Evolutionary conservation across 805 yeast species (phyloP), one percentile per base, ranked within the genome.

Genomic region (Wickerhamiella dianesei): DNA sequence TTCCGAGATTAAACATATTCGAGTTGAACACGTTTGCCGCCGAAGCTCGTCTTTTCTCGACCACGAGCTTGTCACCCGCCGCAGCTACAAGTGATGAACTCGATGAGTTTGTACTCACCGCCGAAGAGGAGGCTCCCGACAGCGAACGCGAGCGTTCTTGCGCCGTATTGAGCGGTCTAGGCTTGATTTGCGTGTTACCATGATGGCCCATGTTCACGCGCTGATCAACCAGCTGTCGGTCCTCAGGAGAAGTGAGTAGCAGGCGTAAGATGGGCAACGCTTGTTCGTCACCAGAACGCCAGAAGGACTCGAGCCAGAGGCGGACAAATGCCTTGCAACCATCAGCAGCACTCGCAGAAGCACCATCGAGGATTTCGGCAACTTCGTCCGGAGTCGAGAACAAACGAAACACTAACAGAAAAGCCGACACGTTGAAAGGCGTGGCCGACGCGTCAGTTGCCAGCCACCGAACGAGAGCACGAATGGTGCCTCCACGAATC

Each of bases 221-320:
- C 19, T 36, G 17, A 6, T 13, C 21, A 19, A 39, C 14, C 8
- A 19, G 21, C 8, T 39, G 20, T 9, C 6, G 16, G n/a, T 39
- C 41, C 8, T 41, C 44, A 12, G 32, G 12, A 6, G 32, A 6
- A 6, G 32, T 25, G 6, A 48, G 44, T 2, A 53, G 35, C 22
- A 42, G 39, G 21, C 43, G 45, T 21, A 47, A 32, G n/a, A 45
- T 35, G 4, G 35, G 36, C 41, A 87, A 64, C 37, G 79, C 66
- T 21, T 62, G 64, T 50, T 73, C 74, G 60, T 87, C 95, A 17
- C 57, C 58, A 40, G 72, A 75, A 52, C 79, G 76, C 96, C 96
- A 89, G 60, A 82, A 87, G 44, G 92, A 80, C 62, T 86, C 94
- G 62, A 89, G 65, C 98, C 98, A 89, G 18, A 55, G 39, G 18